These are phyloP conservation scores for Cocos nucifera DNA, from an alignment of 176 grass and related monocot species.

Conservation along the genomic window DNA sequence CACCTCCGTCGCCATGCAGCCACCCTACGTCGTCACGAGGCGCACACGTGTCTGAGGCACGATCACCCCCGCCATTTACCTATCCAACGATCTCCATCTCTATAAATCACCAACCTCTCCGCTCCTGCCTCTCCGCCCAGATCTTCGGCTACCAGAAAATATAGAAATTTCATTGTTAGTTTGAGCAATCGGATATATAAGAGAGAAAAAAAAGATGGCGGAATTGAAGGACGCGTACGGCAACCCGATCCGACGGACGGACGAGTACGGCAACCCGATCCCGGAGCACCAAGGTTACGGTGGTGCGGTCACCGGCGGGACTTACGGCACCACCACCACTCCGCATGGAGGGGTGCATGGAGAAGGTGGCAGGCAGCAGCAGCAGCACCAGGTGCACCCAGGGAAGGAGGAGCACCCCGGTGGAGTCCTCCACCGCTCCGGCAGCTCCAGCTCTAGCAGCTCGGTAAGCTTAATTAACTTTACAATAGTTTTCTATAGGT, in stretches of 20 bases:
- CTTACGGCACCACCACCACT: no score
- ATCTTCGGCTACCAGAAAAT: no score
- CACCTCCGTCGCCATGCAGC: no score
- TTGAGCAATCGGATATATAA: no score
- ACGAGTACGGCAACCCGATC: conserved; percentile 44
- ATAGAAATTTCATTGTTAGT: no score
- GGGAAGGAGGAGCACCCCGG: conserved; percentile 22
- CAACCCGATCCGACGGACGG: background rate
- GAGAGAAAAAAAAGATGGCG: conserved; percentile 16
- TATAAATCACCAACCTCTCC: no score
- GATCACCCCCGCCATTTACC: no score
- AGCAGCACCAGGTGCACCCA: conserved; percentile 22
- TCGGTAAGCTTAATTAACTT: conserved; percentile 25
- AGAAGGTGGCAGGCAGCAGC: background rate
- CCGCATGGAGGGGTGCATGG: conserved; percentile 8
- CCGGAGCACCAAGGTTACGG: background rate
- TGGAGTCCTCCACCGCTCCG: conserved; percentile 37
- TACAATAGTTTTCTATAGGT: no score
- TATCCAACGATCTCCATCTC: no score
- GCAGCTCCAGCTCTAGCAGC: conserved; percentile 56
- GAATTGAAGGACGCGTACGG: background rate
- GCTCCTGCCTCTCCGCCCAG: no score
- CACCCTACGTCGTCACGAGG: no score
- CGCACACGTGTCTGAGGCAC: no score
- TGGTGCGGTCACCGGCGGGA: background rate